Evolutionary conservation across 495 filamentous ascomycete genomes (phyloP).

Genomic region (Aspergillus haitiensis): DNA sequence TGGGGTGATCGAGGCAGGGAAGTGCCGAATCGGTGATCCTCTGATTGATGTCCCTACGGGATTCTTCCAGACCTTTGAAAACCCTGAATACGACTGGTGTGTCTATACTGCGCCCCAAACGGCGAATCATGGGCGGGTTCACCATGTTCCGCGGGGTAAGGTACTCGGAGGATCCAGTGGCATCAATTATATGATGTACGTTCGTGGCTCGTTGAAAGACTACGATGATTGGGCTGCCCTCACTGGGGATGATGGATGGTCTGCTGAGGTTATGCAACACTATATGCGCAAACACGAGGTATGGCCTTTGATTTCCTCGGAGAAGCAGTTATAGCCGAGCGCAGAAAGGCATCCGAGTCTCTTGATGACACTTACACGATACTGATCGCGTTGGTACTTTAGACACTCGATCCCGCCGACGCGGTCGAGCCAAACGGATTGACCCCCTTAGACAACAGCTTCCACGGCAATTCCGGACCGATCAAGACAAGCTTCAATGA

Average conservation of each 20-base stretch:
- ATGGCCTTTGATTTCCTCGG: neutral
- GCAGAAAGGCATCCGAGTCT: too few relatives aligned
- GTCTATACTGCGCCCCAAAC: conserved; percentile 52
- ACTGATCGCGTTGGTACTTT: neutral
- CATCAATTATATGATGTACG: conserved; percentile 49
- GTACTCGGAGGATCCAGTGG: conserved; percentile 58
- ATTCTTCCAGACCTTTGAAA: conserved; percentile 44
- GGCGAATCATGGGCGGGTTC: conserved; percentile 23
- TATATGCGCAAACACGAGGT: conserved; percentile 32
- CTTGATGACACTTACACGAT: too few relatives aligned
- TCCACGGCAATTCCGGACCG: conserved; percentile 32
- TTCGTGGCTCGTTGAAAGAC: conserved; percentile 35
- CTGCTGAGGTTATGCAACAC: conserved; percentile 35
- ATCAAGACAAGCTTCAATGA: conserved; percentile 36
- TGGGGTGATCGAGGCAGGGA: conserved; percentile 58
- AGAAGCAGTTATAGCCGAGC: neutral
- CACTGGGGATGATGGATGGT: conserved; percentile 39
- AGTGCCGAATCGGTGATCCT: conserved; percentile 47
- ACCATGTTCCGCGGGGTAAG: conserved; percentile 50
- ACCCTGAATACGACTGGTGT: conserved; percentile 59
- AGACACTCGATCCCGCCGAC: conserved; percentile 20
- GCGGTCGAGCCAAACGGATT: neutral
- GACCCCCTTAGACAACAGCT: conserved; percentile 3
- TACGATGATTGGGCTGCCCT: conserved; percentile 51
- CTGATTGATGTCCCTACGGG: conserved; percentile 48